A percentile compares a stretch with the other conserved stretches of the same genome.
phyloP scores from a whole-genome alignment of 805 yeast species.

The Lipomyces sp. region DNA sequence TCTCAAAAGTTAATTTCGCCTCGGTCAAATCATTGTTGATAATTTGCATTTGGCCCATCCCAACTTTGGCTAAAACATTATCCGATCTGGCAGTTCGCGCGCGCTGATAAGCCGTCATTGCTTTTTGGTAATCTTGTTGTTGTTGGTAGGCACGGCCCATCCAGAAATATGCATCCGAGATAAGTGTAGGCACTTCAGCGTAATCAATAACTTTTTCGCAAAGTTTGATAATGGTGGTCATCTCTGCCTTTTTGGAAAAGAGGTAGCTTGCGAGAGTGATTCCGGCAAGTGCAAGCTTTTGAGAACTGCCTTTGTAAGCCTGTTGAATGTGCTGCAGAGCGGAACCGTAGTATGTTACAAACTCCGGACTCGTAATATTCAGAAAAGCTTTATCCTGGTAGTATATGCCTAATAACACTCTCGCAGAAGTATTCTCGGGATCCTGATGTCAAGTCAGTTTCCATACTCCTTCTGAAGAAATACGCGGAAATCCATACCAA shows the following conservation, averaged over 20 bases:
- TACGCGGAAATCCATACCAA: constrained; percentile 35
- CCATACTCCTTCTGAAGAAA: neutral
- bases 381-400: constrained; percentile 62
- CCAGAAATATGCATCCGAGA: constrained; percentile 76
- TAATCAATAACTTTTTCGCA: constrained; percentile 49
- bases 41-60: constrained; percentile 81
- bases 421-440: constrained; percentile 57
- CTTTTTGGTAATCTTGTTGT: constrained; percentile 57
- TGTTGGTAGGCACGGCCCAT: constrained; percentile 72
- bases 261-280: constrained; percentile 66
- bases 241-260: constrained; percentile 60
- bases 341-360: constrained; percentile 54
- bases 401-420: constrained; percentile 62
- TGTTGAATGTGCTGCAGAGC: constrained; percentile 51
- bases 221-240: constrained; percentile 54
- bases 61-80: constrained; percentile 69
- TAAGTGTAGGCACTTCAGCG: constrained; percentile 42
- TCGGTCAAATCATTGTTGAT: constrained; percentile 73
- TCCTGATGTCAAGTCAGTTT: constrained; percentile 35
- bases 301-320: constrained; percentile 38
- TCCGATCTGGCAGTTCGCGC: constrained; percentile 59
- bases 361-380: constrained; percentile 53
- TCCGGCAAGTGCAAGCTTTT: constrained; percentile 56
- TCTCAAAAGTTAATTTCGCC: constrained; percentile 81
- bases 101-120: constrained; percentile 70